Evolutionary conservation across 768 basidiomycete genomes (phyloP), one percentile per base, ranked within the genome.

Genomic region (Boletus sp.): DNA sequence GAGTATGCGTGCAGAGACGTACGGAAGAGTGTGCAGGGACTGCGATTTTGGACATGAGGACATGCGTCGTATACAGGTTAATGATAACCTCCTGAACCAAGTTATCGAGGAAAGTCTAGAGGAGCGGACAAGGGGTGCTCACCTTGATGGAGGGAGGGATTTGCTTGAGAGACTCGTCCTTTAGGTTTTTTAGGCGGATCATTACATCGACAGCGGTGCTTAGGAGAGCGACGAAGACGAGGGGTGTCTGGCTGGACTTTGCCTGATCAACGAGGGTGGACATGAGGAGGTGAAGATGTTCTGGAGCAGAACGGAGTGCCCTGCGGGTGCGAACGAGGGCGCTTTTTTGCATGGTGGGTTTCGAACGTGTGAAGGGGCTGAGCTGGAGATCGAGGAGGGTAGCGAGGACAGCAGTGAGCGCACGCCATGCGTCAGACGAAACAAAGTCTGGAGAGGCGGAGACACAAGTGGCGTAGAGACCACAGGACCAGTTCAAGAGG

Each of bases 121-220:
- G 5, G 8, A 35, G 39, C 2, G 39, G 35, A 30, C 33, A 36
- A 57, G 14, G n/a, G 6, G 15, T 29, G 54, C 55, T 44, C 60
- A 80, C 83, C 76, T 84, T 84, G 56, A 77, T 64, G 20, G 78
- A 77, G 50, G 71, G 73, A 45, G 79, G 72, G 48, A 84, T 70
- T 29, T 74, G 76, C 44, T 66, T 79, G 47, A 73, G 67, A 24
- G 75, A 73, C 20, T 76, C 71, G 29, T 79, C 77, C 49, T 76
- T 72, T n/a, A 78, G 70, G 63, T 80, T 68, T 71, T 87, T 89
- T 30, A 94, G 74, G 18, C 86, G 83, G 28, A 89, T 75, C 7
- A 83, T 75, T 14, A 95, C 93, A 60, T 87, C 86, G 49, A 92
- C 70, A 1, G 85, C 78, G 8, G 85, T 79, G 2, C 92, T 85